A percentile compares a stretch with the other conserved stretches of the same genome.
Evolutionary conservation across 176 grass and related monocot species (phyloP).

Genomic region (Triticum turgidum): DNA sequence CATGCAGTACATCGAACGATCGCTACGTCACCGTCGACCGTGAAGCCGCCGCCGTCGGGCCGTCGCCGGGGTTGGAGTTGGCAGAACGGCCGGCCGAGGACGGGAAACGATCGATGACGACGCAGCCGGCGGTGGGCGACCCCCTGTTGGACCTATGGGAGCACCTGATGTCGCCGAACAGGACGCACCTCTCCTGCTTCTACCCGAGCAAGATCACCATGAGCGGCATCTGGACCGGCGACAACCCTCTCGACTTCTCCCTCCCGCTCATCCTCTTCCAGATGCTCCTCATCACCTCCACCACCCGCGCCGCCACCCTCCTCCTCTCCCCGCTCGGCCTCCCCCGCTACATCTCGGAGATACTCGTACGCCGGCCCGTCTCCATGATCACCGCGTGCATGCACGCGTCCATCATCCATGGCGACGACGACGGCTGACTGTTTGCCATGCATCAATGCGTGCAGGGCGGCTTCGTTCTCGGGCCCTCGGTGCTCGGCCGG

Average conservation of each 20-base stretch:
- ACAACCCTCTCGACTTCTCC: slow-evolving; percentile 55
- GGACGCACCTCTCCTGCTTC: slow-evolving; percentile 45
- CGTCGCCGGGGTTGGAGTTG: not conserved
- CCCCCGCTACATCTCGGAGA: slow-evolving; percentile 65
- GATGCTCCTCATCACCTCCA: slow-evolving; percentile 53
- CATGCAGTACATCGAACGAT: not conserved
- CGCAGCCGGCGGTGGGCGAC: not conserved
- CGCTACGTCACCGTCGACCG: not conserved
- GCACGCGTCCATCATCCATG: not conserved
- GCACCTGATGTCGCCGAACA: not conserved
- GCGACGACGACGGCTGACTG: not conserved
- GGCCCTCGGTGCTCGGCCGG: slow-evolving; percentile 62
- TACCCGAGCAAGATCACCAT: slow-evolving; percentile 55
- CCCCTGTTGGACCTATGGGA: slow-evolving; percentile 17
- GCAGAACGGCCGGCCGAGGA: not conserved
- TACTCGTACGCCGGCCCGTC: slow-evolving; percentile 33
- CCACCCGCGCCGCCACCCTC: slow-evolving; percentile 41
- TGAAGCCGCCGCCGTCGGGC: not conserved
- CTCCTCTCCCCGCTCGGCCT: slow-evolving; percentile 58
- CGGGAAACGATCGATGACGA: slow-evolving; percentile 11
- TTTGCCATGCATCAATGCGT: not conserved
- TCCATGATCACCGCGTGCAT: not conserved
- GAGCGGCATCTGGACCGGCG: slow-evolving; percentile 49
- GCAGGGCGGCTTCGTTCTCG: slow-evolving; percentile 42
- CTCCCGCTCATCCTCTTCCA: slow-evolving; percentile 71